A percentile compares a stretch with the other conserved stretches of the same genome.
These are phyloP conservation scores for Ophiocordyceps polyrhachis-furcata DNA, from an alignment of 2,329 filamentous ascomycete genomes.

Conservation along the genomic window DNA sequence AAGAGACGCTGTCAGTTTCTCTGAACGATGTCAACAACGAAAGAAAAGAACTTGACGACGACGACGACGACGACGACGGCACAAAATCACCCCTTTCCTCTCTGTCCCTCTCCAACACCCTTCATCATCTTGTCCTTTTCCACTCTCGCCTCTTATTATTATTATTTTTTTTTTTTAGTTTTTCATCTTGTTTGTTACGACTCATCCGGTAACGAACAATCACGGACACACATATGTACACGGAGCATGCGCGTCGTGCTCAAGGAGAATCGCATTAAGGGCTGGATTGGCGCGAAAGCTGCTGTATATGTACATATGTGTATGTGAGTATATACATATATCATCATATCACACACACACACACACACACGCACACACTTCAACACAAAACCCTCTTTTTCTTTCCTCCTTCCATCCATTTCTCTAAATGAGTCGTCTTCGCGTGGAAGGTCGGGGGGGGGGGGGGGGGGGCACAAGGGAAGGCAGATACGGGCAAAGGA, in stretches of 20 bases:
- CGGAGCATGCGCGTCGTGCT: conserved; percentile 1
- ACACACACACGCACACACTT: no score
- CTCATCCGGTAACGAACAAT: conserved; percentile 10
- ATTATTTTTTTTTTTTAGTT: no score
- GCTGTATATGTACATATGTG: not conserved
- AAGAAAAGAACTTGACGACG: not conserved
- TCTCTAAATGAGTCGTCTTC: no score
- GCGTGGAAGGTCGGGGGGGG: no score
- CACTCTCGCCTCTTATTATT: not conserved
- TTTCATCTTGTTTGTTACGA: conserved; percentile 10
- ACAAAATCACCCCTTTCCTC: conserved; percentile 10
- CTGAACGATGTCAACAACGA: conserved; percentile 21
- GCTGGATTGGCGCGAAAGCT: not conserved
- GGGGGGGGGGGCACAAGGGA: no score
- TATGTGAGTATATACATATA: not conserved
- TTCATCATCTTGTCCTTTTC: conserved; percentile 4
- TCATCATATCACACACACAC: no score
- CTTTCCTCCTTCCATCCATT: not conserved
- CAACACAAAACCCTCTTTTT: no score
- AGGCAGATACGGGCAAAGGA: no score
- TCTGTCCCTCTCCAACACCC: not conserved
- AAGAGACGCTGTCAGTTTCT: conserved; percentile 69
- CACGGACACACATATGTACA: conserved; percentile 1
- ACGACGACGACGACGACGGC: conserved; percentile 17
- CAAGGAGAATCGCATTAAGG: not conserved